phyloP scores from a whole-genome alignment of 1,139 yeast species.

The Scheffersomyces parashehatae region DNA sequence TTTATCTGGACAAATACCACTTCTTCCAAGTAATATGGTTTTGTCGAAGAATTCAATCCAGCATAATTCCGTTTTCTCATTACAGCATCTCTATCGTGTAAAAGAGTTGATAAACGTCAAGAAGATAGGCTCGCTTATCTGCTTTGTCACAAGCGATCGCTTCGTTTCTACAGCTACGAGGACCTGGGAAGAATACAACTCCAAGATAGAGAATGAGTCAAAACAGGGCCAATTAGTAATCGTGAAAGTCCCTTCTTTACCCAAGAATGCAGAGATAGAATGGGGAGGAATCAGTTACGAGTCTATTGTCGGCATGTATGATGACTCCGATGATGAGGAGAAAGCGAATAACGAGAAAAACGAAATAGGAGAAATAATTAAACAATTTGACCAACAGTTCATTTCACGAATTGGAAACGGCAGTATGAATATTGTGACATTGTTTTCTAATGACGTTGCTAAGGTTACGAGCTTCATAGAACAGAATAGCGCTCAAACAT shows the following conservation, averaged over 20 bases:
- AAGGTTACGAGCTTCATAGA: constrained; percentile 9
- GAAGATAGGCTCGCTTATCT: constrained; percentile 48
- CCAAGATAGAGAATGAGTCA: constrained; percentile 15
- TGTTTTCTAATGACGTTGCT: constrained; percentile 18
- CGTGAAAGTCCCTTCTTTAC: constrained; percentile 63
- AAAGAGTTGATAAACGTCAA: constrained; percentile 52
- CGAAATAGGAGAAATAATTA: constrained; percentile 1
- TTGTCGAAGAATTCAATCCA: constrained; percentile 24
- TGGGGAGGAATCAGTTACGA: constrained; percentile 69
- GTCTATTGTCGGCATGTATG: constrained; percentile 35
- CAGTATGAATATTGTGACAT: constrained; percentile 7
- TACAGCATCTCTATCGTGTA: constrained; percentile 75
- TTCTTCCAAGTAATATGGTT: constrained; percentile 71
- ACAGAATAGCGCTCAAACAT: constrained; percentile 4
- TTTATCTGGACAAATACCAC: constrained; percentile 92
- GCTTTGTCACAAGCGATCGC: constrained; percentile 47
- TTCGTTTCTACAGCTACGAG: constrained; percentile 28
- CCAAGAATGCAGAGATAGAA: constrained; percentile 71
- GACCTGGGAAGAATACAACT: constrained; percentile 42
- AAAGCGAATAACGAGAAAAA: constrained; percentile 11
- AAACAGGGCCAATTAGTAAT: constrained; percentile 39
- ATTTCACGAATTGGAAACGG: constrained; percentile 13
- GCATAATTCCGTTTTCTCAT: constrained; percentile 49
- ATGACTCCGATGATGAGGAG: constrained; percentile 42
- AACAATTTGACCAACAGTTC: constrained; percentile 9